These are phyloP conservation scores for Apiotrichum siamense DNA, from an alignment of 1,284 basidiomycete genomes.

Conservation along the genomic window DNA sequence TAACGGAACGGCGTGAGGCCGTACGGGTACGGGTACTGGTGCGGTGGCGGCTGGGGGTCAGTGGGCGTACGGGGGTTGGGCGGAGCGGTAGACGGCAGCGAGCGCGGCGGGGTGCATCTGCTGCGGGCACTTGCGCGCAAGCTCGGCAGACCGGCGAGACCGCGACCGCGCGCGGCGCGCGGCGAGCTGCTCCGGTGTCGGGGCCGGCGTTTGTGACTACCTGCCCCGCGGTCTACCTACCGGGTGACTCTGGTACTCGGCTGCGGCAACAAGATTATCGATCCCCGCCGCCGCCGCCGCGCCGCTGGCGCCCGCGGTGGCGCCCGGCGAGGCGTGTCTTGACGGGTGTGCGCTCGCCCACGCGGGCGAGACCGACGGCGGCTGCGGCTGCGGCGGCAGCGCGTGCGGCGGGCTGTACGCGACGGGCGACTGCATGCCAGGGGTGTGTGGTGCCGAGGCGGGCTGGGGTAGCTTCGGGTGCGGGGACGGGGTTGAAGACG, in stretches of 20 bases:
- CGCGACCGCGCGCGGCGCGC: too few species aligned
- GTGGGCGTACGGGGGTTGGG: too few species aligned
- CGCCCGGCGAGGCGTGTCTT: background rate
- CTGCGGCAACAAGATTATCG: constrained; percentile 21
- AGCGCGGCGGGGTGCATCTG: too few species aligned
- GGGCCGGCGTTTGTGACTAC: too few species aligned
- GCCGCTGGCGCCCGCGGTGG: constrained; percentile 1
- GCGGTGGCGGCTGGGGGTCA: background rate
- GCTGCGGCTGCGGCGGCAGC: background rate
- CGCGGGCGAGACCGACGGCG: background rate
- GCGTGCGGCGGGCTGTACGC: too few species aligned
- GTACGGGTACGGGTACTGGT: constrained; percentile 28
- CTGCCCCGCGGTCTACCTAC: constrained; percentile 2
- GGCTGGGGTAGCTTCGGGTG: too few species aligned
- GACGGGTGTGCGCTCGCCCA: constrained; percentile 2
- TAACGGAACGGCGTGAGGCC: constrained; percentile 36
- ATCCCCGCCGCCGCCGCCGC: constrained; percentile 18
- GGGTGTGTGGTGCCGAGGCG: too few species aligned
- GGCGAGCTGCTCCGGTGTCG: too few species aligned
- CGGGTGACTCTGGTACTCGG: constrained; percentile 11
- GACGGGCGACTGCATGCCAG: too few species aligned
- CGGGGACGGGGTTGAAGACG: background rate
- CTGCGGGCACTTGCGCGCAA: too few species aligned
- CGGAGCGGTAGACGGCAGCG: too few species aligned
- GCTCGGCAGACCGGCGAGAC: too few species aligned